Conservation (phyloP, 768 basidiomycete genomes). For the Cystobasidium tubakii region DNA sequence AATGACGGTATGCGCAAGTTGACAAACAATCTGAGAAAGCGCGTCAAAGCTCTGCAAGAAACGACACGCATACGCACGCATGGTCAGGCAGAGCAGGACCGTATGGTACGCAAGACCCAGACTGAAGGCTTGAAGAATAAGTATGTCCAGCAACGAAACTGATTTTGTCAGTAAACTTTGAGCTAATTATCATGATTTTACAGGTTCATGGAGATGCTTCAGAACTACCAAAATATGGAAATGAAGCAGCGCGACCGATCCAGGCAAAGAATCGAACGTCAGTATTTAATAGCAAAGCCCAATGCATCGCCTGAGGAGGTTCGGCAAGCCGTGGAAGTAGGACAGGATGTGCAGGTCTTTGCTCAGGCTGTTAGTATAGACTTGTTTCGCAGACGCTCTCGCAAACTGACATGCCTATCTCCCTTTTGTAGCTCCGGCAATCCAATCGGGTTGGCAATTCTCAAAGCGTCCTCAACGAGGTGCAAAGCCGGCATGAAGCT, state of each 20-base stretch:
- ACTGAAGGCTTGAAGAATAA: slow-evolving; percentile 52
- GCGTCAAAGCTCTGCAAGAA: slow-evolving; percentile 51
- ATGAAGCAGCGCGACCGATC: slow-evolving; percentile 63
- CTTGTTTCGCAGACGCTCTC: neutral
- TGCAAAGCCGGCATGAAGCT: slow-evolving; percentile 78
- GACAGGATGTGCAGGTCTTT: slow-evolving; percentile 64
- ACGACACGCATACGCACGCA: slow-evolving; percentile 49
- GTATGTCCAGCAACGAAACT: slow-evolving; percentile 26
- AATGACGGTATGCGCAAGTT: slow-evolving; percentile 45
- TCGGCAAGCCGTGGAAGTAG: slow-evolving; percentile 64
- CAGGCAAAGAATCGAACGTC: slow-evolving; percentile 64
- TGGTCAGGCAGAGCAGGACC: slow-evolving; percentile 46
- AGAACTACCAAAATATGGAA: slow-evolving; percentile 71
- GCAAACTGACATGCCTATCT: slow-evolving; percentile 38
- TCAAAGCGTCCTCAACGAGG: slow-evolving; percentile 73
- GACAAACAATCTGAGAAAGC: slow-evolving; percentile 50
- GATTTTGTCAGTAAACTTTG: slow-evolving; percentile 7
- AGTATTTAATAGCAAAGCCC: slow-evolving; percentile 60
- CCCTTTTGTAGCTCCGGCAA: slow-evolving; percentile 57
- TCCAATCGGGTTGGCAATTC: slow-evolving; percentile 76
- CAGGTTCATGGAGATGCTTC: slow-evolving; percentile 69
- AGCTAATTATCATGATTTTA: slow-evolving; percentile 48
- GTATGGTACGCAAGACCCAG: slow-evolving; percentile 46
- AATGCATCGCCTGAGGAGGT: slow-evolving; percentile 78
- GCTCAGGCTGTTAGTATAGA: slow-evolving; percentile 54